Base-by-base conservation (phyloP, 495 filamentous ascomycete species). In the Neurospora africana region DNA sequence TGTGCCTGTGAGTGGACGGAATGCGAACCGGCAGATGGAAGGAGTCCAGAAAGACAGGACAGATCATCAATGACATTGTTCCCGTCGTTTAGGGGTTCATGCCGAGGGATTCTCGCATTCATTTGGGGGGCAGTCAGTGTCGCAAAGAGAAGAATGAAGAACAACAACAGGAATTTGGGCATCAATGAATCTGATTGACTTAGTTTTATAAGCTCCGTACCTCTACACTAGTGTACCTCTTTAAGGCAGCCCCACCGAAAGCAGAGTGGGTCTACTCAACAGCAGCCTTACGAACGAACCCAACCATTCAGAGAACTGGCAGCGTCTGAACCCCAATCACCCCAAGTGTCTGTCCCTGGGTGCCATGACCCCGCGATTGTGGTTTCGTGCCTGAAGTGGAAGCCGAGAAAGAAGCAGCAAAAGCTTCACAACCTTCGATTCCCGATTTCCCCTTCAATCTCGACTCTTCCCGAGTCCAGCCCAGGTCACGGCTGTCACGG, bases 281-380 rank as follows among this genome's bases (percentile, higher is more conserved):
- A 33, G 53, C 27, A 65, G 53, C 53, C 53, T 65, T 65, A 65
- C 27, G 53, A 65, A 27, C 53, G 53, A 65, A 65, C 27, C 15
- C 53, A 15, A 33, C 53, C 53, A 65, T 8, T 65, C 53, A 65
- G 23, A 61, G 23, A 61, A 27, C 23, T 13, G 10, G 6, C 53
- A 30, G 53, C 53, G 6, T 65, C 27, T 33, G 53, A 65, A 19
- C 53, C 53, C 53, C 53, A 61, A 61, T 61, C 11, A 58, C 47
- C 47, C 47, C 43, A 71, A 71, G 35, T 58, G 37, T 10, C 37
- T 68, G 30, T 15, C 47, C 36, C 33, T 53, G n/a, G n/a, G n/a
- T n/a, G 70, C 70, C 35, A 30, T 67, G 33, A 44, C 70, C 70
- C 70, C 70, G 61, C 70, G 70, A 33, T 68, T 39, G 27, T 69